phyloP scores from a whole-genome alignment of 441 rosid species.

The Manihot esculenta region DNA sequence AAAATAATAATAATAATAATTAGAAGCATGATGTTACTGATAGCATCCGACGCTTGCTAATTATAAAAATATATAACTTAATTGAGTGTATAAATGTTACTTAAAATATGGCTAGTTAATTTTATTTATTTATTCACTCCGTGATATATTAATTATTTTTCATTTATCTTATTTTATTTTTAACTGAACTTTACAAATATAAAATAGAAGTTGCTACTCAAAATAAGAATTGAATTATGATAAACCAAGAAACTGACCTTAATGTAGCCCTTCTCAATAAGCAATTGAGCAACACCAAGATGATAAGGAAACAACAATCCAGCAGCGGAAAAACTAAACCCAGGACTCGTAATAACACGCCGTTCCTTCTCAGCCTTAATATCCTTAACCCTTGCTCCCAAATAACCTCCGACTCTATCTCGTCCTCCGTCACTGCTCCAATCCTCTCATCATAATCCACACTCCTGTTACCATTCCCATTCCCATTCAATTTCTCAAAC shows the following conservation, averaged over 20 bases:
- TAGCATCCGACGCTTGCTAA: no score
- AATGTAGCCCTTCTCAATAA: constrained; percentile 82
- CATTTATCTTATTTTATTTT: no score
- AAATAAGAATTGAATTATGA: neutral
- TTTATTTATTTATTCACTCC: no score
- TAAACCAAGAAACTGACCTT: constrained; percentile 42
- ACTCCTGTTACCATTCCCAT: neutral
- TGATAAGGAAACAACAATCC: constrained; percentile 94
- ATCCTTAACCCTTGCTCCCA: constrained; percentile 56
- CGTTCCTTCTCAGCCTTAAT: constrained; percentile 76
- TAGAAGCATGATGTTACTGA: no score
- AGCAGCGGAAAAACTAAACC: constrained; percentile 94
- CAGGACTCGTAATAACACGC: constrained; percentile 72
- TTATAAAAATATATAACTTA: no score
- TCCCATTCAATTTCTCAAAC: neutral
- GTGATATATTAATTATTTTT: no score
- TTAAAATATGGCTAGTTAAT: no score
- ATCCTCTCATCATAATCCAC: no score
- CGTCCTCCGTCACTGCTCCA: no score
- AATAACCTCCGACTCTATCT: no score
- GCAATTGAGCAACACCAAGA: constrained; percentile 88
- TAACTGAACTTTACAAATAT: neutral
- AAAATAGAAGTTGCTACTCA: neutral
- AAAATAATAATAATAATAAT: no score
- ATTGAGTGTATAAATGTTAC: no score